Evolutionary conservation across 2,329 filamentous ascomycete species (phyloP), one percentile per base, ranked within the genome.

Genomic region (Alternaria conjuncta): DNA sequence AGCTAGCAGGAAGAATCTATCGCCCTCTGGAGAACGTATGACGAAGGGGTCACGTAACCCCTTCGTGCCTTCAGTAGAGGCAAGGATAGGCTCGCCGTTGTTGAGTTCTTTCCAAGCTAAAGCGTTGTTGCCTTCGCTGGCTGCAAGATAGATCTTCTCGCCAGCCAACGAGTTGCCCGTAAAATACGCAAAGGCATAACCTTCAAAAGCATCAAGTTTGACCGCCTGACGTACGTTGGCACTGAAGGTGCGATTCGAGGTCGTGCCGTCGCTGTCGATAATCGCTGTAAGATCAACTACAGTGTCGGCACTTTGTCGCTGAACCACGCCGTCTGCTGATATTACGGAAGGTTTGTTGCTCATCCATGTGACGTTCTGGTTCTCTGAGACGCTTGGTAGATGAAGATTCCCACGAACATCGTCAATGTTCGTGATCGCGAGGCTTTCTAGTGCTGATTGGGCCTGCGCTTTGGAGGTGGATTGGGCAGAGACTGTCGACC

Each of bases 11-110:
- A 80, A 87, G 61, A 86, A 86, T 5, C 78, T 85, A n/a, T 81
- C 80, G 0, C 85, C 84, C 25, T 86, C 84, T 0, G 73, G 79
- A 0, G 84, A 84, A 12, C 85, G 81, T 21, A 87, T 85, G 47
- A 87, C 75, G 61, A 86, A 87, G 1, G 85, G 85, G 62, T 87
- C 85, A 13, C 85, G 80, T 5, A 87, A 70, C 3, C 85, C 85
- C 23, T 76, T 81, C 0, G 85, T 86, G 43, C 85, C 85, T 47
- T 80, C 60, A 0, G 77, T 80, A 0, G 84, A 86, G 4, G 77
- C 79, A 8, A 87, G 70, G 5, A 84, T 79, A 0, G 85, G 83
- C 58, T 84, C 73, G 2, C 82, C 83, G 0, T 76, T 77, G 57
- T 87, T 86, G 32, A 87, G 68, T 57, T 86, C 84, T 3, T 74